Conservation (phyloP, 495 filamentous ascomycete genomes). For the Penicillium roqueforti region DNA sequence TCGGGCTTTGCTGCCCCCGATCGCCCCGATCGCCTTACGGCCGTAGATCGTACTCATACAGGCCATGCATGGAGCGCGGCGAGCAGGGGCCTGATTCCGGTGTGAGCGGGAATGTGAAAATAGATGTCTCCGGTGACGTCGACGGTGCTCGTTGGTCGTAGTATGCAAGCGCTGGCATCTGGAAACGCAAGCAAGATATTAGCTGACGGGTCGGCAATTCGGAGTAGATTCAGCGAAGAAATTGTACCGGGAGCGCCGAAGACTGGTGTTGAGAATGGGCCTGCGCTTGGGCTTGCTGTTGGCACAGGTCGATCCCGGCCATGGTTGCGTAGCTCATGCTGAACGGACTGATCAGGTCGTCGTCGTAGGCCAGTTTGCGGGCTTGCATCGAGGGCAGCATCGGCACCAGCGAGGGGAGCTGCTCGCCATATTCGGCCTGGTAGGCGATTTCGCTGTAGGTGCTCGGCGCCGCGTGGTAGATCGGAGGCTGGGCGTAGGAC, state of each 20-base stretch:
- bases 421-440: slow-evolving; percentile 61
- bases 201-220: slow-evolving; percentile 13
- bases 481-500: slow-evolving; percentile 56
- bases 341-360: slow-evolving; percentile 70
- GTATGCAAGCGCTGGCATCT: slow-evolving; percentile 86
- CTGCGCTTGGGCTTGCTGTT: slow-evolving; percentile 30
- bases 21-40: slow-evolving; percentile 3
- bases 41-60: slow-evolving; percentile 27
- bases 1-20: background rate
- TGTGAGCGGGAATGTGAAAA: slow-evolving; percentile 38
- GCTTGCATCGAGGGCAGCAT: slow-evolving; percentile 50
- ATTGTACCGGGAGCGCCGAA: slow-evolving; percentile 39
- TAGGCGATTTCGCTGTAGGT: slow-evolving; percentile 54
- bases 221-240: slow-evolving; percentile 45
- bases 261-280: slow-evolving; percentile 4
- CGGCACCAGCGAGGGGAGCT: slow-evolving; percentile 60
- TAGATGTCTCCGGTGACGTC: slow-evolving; percentile 34
- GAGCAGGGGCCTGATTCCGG: slow-evolving; percentile 37
- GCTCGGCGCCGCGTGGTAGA: slow-evolving; percentile 61
- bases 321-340: slow-evolving; percentile 71
- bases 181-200: slow-evolving; percentile 26
- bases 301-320: slow-evolving; percentile 68
- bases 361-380: slow-evolving; percentile 44
- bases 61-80: slow-evolving; percentile 25
- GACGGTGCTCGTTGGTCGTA: slow-evolving; percentile 64